phyloP scores from a whole-genome alignment of 192 early-diverging fungal genomes.

The Cetraspora pellucida region DNA sequence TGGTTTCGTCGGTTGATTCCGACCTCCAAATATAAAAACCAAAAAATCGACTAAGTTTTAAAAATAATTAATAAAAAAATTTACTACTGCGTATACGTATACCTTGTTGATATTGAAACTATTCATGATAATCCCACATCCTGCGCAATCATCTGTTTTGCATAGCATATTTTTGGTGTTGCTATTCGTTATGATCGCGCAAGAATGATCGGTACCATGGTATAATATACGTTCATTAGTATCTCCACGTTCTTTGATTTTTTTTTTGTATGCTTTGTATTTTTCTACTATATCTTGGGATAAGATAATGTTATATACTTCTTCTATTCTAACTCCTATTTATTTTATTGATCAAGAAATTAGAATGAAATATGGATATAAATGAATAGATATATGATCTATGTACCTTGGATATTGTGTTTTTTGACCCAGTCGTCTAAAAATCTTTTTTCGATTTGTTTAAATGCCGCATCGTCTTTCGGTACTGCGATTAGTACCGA shows the following conservation, averaged over 20 bases:
- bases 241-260: background rate
- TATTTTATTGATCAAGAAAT: no score
- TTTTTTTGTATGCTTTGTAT: background rate
- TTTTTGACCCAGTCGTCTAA: constrained; percentile 27
- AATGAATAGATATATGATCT: no score
- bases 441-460: background rate
- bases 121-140: constrained; percentile 33
- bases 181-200: background rate
- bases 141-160: background rate
- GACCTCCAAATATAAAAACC: background rate
- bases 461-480: background rate
- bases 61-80: background rate
- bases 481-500: background rate
- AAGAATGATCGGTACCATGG: constrained; percentile 30
- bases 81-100: background rate
- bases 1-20: constrained; percentile 10
- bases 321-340: constrained; percentile 21
- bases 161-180: background rate
- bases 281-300: background rate
- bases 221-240: constrained; percentile 23
- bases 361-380: background rate
- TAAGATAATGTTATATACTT: constrained; percentile 7
- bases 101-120: constrained; percentile 9
- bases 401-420: background rate
- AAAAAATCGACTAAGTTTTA: background rate